Percentiles rank a stretch among this genome's conserved stretches.
phyloP scores from a whole-genome alignment of 192 early-diverging fungal genomes.

The Spinellus fusiger region DNA sequence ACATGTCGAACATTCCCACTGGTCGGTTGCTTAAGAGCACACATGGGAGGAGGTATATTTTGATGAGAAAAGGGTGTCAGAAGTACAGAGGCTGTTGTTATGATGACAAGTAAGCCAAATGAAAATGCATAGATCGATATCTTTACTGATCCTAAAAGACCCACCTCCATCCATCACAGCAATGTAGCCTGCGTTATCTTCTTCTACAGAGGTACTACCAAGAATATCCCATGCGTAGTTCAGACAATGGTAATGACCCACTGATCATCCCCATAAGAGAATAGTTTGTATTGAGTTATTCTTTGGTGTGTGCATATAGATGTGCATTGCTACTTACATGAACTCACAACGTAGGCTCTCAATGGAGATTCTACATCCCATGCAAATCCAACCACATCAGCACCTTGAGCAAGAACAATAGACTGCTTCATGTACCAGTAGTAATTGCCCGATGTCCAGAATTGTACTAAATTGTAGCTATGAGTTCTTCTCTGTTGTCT shows the following conservation, averaged over 20 bases:
- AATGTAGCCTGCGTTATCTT: conserved; percentile 48
- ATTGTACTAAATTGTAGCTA: conserved; percentile 77
- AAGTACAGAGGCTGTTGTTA: conserved; percentile 41
- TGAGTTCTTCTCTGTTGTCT: too few relatives aligned
- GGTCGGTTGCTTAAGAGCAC: conserved; percentile 34
- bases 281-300: not conserved
- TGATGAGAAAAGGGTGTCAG: conserved; percentile 75
- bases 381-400: conserved; percentile 41
- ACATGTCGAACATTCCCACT: conserved; percentile 47
- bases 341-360: conserved; percentile 53
- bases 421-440: conserved; percentile 96
- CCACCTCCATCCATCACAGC: conserved; percentile 72
- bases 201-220: conserved; percentile 29
- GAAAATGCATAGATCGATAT: not conserved
- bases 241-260: conserved; percentile 33
- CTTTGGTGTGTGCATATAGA: not conserved
- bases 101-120: not conserved
- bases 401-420: conserved; percentile 40
- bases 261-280: not conserved
- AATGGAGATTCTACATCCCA: conserved; percentile 84
- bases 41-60: conserved; percentile 97
- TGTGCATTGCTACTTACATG: conserved; percentile 10
- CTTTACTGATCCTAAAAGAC: conserved; percentile 3
- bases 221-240: conserved; percentile 39
- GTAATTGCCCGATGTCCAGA: conserved; percentile 94